Conservation (phyloP, 2,329 filamentous ascomycete species). For the Neoascochyta sp. region DNA sequence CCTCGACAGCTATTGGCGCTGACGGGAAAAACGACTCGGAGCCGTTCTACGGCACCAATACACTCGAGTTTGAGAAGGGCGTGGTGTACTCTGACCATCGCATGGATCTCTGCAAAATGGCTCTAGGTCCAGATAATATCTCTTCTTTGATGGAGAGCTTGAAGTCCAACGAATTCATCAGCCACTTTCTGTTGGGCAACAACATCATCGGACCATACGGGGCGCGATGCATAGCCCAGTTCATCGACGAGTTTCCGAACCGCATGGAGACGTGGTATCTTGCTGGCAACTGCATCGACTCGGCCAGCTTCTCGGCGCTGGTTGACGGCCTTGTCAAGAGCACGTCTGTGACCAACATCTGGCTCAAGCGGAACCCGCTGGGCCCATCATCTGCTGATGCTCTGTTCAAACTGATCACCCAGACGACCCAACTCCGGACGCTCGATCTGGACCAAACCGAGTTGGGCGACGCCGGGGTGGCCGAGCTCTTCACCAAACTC, state of each 20-base stretch:
- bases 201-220: conserved; percentile 53
- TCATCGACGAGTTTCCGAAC: conserved; percentile 45
- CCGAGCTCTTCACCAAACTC: conserved; percentile 43
- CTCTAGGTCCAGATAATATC: conserved; percentile 52
- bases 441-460: conserved; percentile 55
- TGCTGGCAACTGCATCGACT: conserved; percentile 53
- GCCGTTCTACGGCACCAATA: conserved; percentile 32
- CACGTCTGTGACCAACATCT: conserved; percentile 48
- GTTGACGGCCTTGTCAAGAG: conserved; percentile 47
- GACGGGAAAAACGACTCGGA: conserved; percentile 26
- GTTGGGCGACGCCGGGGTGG: conserved; percentile 48
- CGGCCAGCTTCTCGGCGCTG: conserved; percentile 41
- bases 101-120: conserved; percentile 56
- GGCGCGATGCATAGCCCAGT: conserved; percentile 42
- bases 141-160: conserved; percentile 50
- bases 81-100: conserved; percentile 51
- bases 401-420: conserved; percentile 46
- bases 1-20: conserved; percentile 8
- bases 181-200: conserved; percentile 54
- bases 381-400: conserved; percentile 39
- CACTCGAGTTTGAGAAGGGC: conserved; percentile 41
- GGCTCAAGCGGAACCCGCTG: conserved; percentile 55
- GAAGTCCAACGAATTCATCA: conserved; percentile 47
- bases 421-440: conserved; percentile 45
- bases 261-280: conserved; percentile 56